Evolutionary conservation across 1,139 yeast genomes (phyloP).

Genomic region (Geotrichum aggregatum): DNA sequence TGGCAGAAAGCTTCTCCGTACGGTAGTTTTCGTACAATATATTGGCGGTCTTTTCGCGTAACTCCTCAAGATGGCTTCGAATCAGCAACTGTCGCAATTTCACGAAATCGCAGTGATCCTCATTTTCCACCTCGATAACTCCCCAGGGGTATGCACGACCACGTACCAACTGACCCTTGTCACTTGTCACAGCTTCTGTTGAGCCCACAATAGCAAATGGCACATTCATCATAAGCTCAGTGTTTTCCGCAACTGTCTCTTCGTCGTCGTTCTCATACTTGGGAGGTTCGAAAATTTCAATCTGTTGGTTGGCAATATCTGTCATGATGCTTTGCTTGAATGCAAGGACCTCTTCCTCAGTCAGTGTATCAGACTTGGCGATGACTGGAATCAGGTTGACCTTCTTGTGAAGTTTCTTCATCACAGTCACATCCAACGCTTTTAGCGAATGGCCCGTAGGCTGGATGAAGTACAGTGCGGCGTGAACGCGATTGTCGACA

Average conservation of each 20-base stretch:
- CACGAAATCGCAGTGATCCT: constrained; percentile 88
- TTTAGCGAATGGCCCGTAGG: constrained; percentile 95
- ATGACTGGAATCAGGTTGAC: constrained; percentile 92
- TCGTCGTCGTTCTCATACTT: constrained; percentile 82
- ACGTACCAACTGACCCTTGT: constrained; percentile 73
- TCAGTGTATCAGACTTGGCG: constrained; percentile 90
- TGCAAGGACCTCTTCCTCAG: constrained; percentile 73
- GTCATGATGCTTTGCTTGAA: constrained; percentile 70
- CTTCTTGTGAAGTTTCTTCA: constrained; percentile 84
- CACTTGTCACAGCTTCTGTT: constrained; percentile 67
- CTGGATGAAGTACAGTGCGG: constrained; percentile 93
- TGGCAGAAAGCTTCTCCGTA: constrained; percentile 67
- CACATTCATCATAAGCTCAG: constrained; percentile 45
- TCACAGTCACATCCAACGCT: constrained; percentile 82
- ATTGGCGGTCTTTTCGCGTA: constrained; percentile 79
- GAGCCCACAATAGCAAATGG: constrained; percentile 98
- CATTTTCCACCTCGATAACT: constrained; percentile 89
- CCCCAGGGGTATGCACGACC: constrained; percentile 99
- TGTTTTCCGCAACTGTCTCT: constrained; percentile 61
- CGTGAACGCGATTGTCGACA: constrained; percentile 90
- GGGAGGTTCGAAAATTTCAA: constrained; percentile 75
- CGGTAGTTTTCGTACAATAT: constrained; percentile 84
- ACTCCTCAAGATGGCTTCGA: constrained; percentile 88
- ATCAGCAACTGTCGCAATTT: constrained; percentile 84
- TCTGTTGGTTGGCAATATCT: constrained; percentile 72